phyloP scores from a whole-genome alignment of 495 filamentous ascomycete species.

The Entonaema liquescens region DNA sequence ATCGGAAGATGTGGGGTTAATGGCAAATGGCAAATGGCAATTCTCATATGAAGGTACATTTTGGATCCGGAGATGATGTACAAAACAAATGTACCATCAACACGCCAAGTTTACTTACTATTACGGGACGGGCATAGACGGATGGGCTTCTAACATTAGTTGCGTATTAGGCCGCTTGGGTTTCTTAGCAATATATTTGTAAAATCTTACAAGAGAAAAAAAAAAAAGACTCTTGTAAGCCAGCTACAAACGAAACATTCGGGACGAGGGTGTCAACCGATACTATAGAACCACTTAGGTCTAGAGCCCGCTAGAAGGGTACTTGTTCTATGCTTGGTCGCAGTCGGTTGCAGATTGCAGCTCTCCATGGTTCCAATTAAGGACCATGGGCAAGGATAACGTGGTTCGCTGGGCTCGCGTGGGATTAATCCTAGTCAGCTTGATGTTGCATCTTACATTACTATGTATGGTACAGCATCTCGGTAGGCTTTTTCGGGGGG shows the following conservation, averaged over 20 bases:
- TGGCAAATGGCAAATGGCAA: neutral
- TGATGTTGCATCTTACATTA: slow-evolving; percentile 36
- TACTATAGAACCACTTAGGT: neutral
- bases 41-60: neutral
- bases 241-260: neutral
- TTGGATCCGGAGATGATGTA: neutral
- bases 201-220: neutral
- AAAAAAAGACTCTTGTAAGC: neutral
- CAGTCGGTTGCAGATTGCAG: slow-evolving; percentile 28
- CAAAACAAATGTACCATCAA: neutral
- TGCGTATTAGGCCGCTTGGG: neutral
- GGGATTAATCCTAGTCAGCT: slow-evolving; percentile 37
- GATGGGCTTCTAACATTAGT: neutral
- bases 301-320: slow-evolving; percentile 17
- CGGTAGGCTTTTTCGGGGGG: slow-evolving; percentile 3
- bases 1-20: neutral
- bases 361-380: slow-evolving; percentile 27
- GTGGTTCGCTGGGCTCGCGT: slow-evolving; percentile 34
- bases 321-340: slow-evolving; percentile 6
- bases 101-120: slow-evolving; percentile 1
- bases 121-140: neutral
- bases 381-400: slow-evolving; percentile 29
- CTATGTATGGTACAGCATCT: slow-evolving; percentile 15
- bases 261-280: neutral
- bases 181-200: neutral